Base-by-base conservation (phyloP, 345 rosid genomes). In the Excoecaria agallocha region DNA sequence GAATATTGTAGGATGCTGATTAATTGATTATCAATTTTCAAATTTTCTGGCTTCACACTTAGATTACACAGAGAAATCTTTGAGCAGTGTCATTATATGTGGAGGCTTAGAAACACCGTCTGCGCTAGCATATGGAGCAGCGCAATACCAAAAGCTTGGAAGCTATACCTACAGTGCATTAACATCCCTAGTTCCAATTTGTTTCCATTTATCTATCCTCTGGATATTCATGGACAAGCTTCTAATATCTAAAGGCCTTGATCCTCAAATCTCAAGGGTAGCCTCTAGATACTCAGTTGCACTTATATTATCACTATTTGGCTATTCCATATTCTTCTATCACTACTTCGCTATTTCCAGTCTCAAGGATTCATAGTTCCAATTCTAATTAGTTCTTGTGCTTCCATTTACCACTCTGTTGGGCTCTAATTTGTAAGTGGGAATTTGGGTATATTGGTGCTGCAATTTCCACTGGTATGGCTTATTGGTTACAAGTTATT, bases 71-170 rank as follows among this genome's bases (percentile, higher is more conserved):
- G n/a, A n/a, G n/a, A n/a, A n/a, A n/a, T n/a, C n/a, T n/a, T n/a
- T n/a, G n/a, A n/a, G n/a, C n/a, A n/a, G n/a, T n/a, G n/a, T n/a
- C n/a, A n/a, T n/a, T n/a, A n/a, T 90, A 74, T 77, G 84, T 41
- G 85, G 94, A 74, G 94, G 84, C 10, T 66, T 86, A 55, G 94
- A 90, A 59, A 90, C 94, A 64, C 69, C 87, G 0, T 85, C 89
- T 68, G 92, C 92, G 16, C 90, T 87, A 83, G 90, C 90, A 22
- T 87, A 82, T 75, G 94, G 94, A 74, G 91, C 91, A 56, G 62
- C 78, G 52, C 88, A 86, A 78, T 84, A 76, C 61, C 78, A 76
- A 43, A 86, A 78, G 66, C 74, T 90, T 13, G 77, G 85, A 75
- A 61, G 77, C 24, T 85, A 85, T 6, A 82, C 85, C 24, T 88